Percentiles rank a stretch among this genome's conserved stretches.
phyloP scores from a whole-genome alignment of 768 basidiomycete genomes.

The Myochromella boudieri region DNA sequence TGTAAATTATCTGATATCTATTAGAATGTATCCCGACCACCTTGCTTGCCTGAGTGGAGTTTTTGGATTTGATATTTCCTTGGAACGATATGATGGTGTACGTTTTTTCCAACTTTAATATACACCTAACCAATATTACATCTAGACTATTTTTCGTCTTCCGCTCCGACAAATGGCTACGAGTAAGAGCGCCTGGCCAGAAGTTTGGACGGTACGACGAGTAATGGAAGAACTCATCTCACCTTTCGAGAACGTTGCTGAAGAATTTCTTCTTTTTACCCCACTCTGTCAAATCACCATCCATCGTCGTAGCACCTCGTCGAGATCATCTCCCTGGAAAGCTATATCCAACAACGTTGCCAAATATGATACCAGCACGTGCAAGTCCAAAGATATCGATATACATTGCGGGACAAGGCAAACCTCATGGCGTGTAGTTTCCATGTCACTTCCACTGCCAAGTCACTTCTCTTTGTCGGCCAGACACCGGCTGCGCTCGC shows the following conservation, averaged over 20 bases:
- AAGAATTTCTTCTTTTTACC: conserved; percentile 43
- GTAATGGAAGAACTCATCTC: conserved; percentile 27
- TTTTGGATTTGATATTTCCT: conserved; percentile 34
- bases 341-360: neutral
- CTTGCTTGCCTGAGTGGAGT: conserved; percentile 37
- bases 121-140: neutral
- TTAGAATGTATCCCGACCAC: conserved; percentile 43
- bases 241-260: conserved; percentile 29
- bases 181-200: conserved; percentile 20
- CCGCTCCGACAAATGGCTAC: conserved; percentile 35
- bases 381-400: neutral
- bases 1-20: too few species aligned
- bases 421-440: conserved; percentile 10
- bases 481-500: conserved; percentile 28
- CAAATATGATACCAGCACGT: neutral
- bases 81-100: conserved; percentile 39
- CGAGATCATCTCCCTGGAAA: neutral
- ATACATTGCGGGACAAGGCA: neutral
- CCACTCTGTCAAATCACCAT: conserved; percentile 29
- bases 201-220: conserved; percentile 20
- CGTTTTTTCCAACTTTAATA: conserved; percentile 14
- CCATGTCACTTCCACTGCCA: conserved; percentile 2
- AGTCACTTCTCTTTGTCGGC: conserved; percentile 4
- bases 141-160: conserved; percentile 46
- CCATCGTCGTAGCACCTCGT: conserved; percentile 18